Evolutionary conservation across 169 alveolate species (phyloP), one percentile per base, ranked within the genome.

Genomic region (Plasmodium billcollinsi): DNA sequence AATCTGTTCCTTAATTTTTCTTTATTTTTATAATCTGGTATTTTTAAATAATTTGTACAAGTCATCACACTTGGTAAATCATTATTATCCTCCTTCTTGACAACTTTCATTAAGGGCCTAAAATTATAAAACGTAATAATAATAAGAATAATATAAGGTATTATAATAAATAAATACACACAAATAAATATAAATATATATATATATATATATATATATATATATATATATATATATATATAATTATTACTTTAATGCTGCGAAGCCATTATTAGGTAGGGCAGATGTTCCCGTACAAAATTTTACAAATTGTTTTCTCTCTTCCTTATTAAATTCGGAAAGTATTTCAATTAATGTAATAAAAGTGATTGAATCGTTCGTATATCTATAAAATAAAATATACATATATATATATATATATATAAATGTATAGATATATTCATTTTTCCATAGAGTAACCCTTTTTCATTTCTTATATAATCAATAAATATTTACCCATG

Each of bases 231-330:
- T 26, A 4, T 29, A 29, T 29, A 29, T 29, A 29, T 29, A 29
- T 29, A 89, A 26, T 95, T 88, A 88, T 94, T 96, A 97, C 97
- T 95, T 94, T 69, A 98, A 95, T 14, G 97, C 95, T 54, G 97
- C 95, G 83, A 98, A 97, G 0, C 99, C 99, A 21, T 97, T 98
- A 43, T 95, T 88, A 7, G 99, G 99, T 71, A 98, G 93, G 50
- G 97, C 94, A 4, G 99, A 97, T 45, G 98, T 86, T 12, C 99
- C 99, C 14, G 99, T 97, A 50, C 97, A 93, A 93, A 98, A 98
- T 58, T 93, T 92, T 54, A 97, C 93, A 93, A 97, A 97, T 59
- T 92, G 62, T 67, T 95, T 90, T 70, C 96, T 85, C 61, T 95
- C 96, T 2, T 89, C 92, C 54, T 90, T 88, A 56, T 86, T 71